A percentile compares a stretch with the other conserved stretches of the same genome.
These are phyloP conservation scores for Lathyrus oleraceus DNA, from an alignment of 306 rosid genomes.

Conservation along the genomic window DNA sequence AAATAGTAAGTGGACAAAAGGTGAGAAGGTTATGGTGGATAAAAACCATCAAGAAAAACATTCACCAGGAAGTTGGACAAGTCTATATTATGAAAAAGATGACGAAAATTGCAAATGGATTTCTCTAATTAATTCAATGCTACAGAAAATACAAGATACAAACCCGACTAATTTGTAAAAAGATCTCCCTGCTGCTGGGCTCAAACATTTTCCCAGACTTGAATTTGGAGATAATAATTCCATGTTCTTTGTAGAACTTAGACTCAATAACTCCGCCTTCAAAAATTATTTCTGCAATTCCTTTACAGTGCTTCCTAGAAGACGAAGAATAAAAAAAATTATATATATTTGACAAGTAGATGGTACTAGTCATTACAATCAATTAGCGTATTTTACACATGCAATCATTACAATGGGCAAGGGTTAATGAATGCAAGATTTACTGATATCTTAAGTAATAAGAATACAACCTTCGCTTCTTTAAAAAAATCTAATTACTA, in stretches of 20 bases:
- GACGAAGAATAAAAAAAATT: not conserved
- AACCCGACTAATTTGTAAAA: constrained; percentile 57
- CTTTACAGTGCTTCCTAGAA: constrained; percentile 53
- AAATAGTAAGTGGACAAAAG: not conserved
- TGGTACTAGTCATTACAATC: not conserved
- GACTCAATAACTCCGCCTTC: constrained; percentile 61
- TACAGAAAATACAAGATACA: constrained; percentile 14
- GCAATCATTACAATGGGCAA: not conserved
- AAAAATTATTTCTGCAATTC: constrained; percentile 64
- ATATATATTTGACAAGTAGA: constrained; percentile 18
- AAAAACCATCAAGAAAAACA: not conserved
- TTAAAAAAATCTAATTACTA: not conserved
- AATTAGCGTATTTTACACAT: not conserved
- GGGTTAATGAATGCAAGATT: not conserved
- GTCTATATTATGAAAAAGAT: constrained; percentile 13
- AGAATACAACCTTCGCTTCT: not conserved
- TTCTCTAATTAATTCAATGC: constrained; percentile 9
- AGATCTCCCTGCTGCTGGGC: constrained; percentile 55
- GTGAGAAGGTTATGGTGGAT: not conserved
- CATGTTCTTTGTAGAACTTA: constrained; percentile 61
- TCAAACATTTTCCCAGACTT: constrained; percentile 62
- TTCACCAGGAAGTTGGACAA: constrained; percentile 3
- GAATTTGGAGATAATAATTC: constrained; percentile 46
- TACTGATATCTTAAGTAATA: constrained; percentile 4
- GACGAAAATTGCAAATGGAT: not conserved